Evolutionary conservation across 768 basidiomycete species (phyloP), one percentile per base, ranked within the genome.

Genomic region (Crassisporium funariophilum): DNA sequence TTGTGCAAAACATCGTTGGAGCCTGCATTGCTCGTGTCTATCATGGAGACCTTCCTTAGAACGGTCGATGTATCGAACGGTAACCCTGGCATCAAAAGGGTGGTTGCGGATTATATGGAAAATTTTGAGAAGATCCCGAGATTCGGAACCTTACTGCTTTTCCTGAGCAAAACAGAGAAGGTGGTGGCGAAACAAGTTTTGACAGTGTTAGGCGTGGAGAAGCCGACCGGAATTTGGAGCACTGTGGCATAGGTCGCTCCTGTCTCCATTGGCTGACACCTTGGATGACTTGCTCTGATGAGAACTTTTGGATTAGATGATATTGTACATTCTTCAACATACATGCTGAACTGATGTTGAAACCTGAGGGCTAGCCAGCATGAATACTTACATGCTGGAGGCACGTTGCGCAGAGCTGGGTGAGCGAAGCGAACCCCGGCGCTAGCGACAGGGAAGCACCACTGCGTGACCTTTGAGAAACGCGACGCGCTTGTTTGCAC

Each of bases 1-100:
- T 63, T 92, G 29, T 89, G 87, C 66, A 76, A 84, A 55, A 79
- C 73, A 0, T 87, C 87, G 0, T 72, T 92, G 23, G 90, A 91
- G 35, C 78, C 90, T 0, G 56, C 72, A 1, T 56, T 87, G 20
- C 75, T 92, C 13, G 70, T 71, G 2, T 78, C 80, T 1, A 70
- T 91, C 16, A 60, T 91, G 19, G 66, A 72, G 21, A 76, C 74
- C 2, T 79, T 90, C 52, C 61, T 58, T 6, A 56, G 57, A 0
- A 55, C 64, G 9, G 61, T 73, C 46, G 53, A 46, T 35, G 50
- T 33, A 3, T 47, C 46, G 2, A 49, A 19, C 36, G 62, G 37
- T 37, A 38, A 53, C 48, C 48, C 34, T 27, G 58, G 50, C 19
- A 56, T 52, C 3, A 53, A 53, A 27, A 51, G 23, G 4, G 44